Evolutionary conservation across 257 asterid genomes (phyloP).

Genomic region (Osmanthus fragrans): DNA sequence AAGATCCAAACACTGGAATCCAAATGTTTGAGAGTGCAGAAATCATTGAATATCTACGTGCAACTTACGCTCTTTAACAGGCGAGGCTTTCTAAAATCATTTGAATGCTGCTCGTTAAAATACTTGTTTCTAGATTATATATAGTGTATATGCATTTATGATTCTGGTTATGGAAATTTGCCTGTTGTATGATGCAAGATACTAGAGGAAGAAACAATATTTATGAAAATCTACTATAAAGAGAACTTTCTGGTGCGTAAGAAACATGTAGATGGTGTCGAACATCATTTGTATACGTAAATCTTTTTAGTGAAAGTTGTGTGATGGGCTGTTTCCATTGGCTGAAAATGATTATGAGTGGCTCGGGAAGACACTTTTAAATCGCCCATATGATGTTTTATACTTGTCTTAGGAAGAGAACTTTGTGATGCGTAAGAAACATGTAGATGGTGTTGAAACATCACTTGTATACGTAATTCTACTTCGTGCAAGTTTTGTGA

Average conservation of each 20-base stretch:
- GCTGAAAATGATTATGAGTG: neutral
- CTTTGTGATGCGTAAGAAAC: neutral
- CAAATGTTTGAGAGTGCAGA: slow-evolving; percentile 97
- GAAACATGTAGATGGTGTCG: neutral
- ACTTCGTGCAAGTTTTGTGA: neutral
- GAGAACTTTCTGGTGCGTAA: neutral
- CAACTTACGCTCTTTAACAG: slow-evolving; percentile 68
- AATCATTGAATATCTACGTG: slow-evolving; percentile 72
- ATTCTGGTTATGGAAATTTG: neutral
- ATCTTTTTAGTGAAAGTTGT: neutral
- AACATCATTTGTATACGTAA: neutral
- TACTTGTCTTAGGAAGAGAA: neutral
- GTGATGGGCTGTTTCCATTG: neutral
- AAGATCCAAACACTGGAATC: slow-evolving; percentile 91
- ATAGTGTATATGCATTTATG: neutral
- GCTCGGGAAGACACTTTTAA: neutral
- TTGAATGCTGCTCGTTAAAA: neutral
- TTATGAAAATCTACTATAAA: neutral
- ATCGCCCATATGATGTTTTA: neutral
- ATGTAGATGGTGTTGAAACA: neutral
- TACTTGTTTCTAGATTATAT: neutral
- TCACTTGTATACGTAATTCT: neutral
- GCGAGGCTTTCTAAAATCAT: neutral
- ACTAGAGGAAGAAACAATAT: neutral
- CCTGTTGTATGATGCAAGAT: neutral